Evolutionary conservation across 2,329 filamentous ascomycete genomes (phyloP), one percentile per base, ranked within the genome.

Genomic region (Diaporthe sp.): DNA sequence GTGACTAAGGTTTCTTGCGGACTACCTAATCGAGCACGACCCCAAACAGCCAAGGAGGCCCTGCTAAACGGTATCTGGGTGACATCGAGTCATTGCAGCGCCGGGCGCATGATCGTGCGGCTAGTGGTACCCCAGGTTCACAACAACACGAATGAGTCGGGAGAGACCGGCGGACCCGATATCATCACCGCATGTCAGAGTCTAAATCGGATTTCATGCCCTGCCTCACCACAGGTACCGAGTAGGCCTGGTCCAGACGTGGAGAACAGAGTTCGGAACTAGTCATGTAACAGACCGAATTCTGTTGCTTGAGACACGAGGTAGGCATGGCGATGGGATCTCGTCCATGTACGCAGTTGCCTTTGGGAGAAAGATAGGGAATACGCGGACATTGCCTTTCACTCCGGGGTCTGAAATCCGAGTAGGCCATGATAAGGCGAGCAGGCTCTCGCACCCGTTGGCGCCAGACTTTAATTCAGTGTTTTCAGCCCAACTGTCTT

Each of bases 41-140:
- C 65, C 65, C 65, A 55, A 70, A 70, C 65, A 70, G 65, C 65
- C 65, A 70, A 70, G 65, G 34, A 22, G n/a, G 34, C 4, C 62
- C 17, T n/a, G 46, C 49, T 31, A 25, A 22, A 34, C 65, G 49
- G 10, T 13, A 42, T n/a, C 19, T 31, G 65, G 22, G 37, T 0
- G 15, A 4, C 25, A 42, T 55, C n/a, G 65, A 70, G 65, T 70
- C 65, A 70, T 70, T 70, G 15, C 34, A 39, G 12, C 49, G 6
- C n/a, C 15, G 13, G 25, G 4, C 17, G 49, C 65, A 70, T 55
- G 49, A 70, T 28, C 10, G 49, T 42, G 34, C 34, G 12, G 37
- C 22, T 3, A 7, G 22, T 61, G 58, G n/a, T 61, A 17, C 65
- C 28, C 28, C 22, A 10, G 34, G 65, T 15, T 51, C 44, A 19